Conservation (phyloP, 495 filamentous ascomycete genomes). For the Hyaloscypha variabilis region DNA sequence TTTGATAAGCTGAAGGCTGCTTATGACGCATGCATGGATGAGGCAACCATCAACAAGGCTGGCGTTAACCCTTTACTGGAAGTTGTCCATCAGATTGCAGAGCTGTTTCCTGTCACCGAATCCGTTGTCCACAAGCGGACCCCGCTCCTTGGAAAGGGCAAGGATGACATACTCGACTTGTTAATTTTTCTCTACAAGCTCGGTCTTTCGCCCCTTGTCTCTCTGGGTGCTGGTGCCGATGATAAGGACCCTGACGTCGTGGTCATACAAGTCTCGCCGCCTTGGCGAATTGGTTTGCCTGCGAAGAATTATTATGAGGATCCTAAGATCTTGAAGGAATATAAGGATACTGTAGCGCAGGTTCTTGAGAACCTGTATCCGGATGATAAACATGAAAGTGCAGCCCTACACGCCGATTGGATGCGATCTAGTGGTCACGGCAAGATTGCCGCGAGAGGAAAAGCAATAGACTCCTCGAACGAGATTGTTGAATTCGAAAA, state of each 20-base stretch:
- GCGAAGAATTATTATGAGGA: conserved; percentile 69
- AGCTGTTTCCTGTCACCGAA: conserved; percentile 48
- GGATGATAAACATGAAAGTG: conserved; percentile 21
- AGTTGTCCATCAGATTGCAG: conserved; percentile 53
- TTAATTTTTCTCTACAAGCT: conserved; percentile 53
- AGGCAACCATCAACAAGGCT: conserved; percentile 50
- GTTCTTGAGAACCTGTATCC: conserved; percentile 34
- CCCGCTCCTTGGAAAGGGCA: conserved; percentile 34
- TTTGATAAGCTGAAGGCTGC: conserved; percentile 66
- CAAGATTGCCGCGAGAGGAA: conserved; percentile 28
- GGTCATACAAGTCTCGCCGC: conserved; percentile 56
- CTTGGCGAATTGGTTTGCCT: conserved; percentile 58
- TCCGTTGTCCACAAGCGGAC: conserved; percentile 25
- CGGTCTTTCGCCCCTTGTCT: conserved; percentile 51
- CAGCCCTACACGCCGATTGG: conserved; percentile 11
- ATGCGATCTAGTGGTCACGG: conserved; percentile 1
- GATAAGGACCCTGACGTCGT: conserved; percentile 69
- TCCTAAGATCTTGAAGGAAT: conserved; percentile 52
- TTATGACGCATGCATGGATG: conserved; percentile 69
- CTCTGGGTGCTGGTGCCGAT: conserved; percentile 51
- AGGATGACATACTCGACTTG: conserved; percentile 50
- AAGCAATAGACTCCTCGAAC: conserved; percentile 16
- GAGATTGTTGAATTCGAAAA: conserved; percentile 61
- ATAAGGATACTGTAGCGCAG: conserved; percentile 48
- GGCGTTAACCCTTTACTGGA: conserved; percentile 56